These are phyloP conservation scores for Sanghuangporus baumii DNA, from an alignment of 1,284 basidiomycete species.

Conservation along the genomic window DNA sequence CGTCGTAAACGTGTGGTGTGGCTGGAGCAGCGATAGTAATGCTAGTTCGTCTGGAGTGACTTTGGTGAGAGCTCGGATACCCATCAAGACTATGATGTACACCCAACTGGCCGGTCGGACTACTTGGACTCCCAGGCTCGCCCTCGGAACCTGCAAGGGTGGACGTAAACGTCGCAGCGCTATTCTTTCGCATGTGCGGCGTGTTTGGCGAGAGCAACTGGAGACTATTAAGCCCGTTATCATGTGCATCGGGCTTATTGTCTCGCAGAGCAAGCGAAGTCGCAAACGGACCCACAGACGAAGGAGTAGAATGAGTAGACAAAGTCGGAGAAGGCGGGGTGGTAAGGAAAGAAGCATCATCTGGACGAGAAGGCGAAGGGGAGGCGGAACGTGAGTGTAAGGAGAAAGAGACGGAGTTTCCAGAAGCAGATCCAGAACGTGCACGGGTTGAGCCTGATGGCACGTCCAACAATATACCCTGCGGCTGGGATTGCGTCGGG, in stretches of 20 bases:
- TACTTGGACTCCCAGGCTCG: conserved; percentile 7
- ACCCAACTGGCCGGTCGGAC: background rate
- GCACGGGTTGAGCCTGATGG: conserved; percentile 4
- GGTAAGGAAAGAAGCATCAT: conserved; percentile 28
- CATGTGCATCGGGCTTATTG: conserved; percentile 58
- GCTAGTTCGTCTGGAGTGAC: conserved; percentile 15
- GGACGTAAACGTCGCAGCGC: conserved; percentile 23
- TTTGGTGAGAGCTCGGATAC: background rate
- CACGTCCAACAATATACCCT: conserved; percentile 12
- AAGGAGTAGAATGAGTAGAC: conserved; percentile 52
- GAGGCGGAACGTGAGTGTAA: conserved; percentile 8
- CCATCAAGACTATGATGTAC: background rate
- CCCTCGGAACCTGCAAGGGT: conserved; percentile 11
- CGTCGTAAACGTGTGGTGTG: background rate
- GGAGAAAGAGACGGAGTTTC: conserved; percentile 10
- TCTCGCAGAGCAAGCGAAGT: conserved; percentile 60
- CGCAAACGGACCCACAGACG: conserved; percentile 31
- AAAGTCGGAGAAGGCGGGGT: conserved; percentile 67
- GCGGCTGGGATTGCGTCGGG: conserved; percentile 2
- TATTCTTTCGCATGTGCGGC: conserved; percentile 31
- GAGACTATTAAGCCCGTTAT: conserved; percentile 49
- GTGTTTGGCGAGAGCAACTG: conserved; percentile 44
- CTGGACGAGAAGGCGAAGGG: conserved; percentile 6
- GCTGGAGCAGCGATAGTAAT: conserved; percentile 14
- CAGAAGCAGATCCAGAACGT: conserved; percentile 13